phyloP scores from a whole-genome alignment of 2,329 filamentous ascomycete species.

The Stachybotrys chlorohalonatus region DNA sequence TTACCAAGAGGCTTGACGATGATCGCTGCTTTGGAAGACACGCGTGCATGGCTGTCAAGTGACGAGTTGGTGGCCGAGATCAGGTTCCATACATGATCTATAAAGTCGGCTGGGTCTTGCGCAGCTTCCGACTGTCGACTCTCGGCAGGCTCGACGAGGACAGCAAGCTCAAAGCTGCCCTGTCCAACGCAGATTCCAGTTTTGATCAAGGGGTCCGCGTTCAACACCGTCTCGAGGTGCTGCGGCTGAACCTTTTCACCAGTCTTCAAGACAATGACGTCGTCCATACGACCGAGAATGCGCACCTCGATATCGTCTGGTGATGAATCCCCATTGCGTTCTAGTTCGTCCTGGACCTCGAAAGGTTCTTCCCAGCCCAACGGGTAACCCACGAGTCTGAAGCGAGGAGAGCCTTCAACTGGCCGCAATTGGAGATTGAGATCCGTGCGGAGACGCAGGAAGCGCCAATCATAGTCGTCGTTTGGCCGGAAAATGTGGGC shows the following conservation, averaged over 20 bases:
- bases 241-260: conserved; percentile 9
- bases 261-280: conserved; percentile 9
- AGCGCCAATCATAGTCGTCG: conserved; percentile 18
- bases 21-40: conserved; percentile 6
- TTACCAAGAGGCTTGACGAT: conserved; percentile 3
- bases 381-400: conserved; percentile 14
- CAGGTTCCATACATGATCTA: conserved; percentile 3
- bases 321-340: conserved; percentile 7
- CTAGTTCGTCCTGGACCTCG: conserved; percentile 20
- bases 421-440: conserved; percentile 12
- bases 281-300: conserved; percentile 20
- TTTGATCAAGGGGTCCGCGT: conserved; percentile 1
- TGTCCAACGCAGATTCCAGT: conserved; percentile 6
- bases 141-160: conserved; percentile 6
- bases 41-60: conserved; percentile 4
- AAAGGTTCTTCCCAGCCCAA: conserved; percentile 15
- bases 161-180: conserved; percentile 5
- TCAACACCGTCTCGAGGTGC: conserved; percentile 6
- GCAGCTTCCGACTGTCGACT: not conserved
- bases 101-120: not conserved
- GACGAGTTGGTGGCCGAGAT: conserved; percentile 1
- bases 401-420: conserved; percentile 7
- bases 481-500: conserved; percentile 19
- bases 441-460: conserved; percentile 18
- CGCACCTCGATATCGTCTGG: conserved; percentile 8